Evolutionary conservation across 129 eudicot genomes (phyloP).

Genomic region (Sambucus nigra): DNA sequence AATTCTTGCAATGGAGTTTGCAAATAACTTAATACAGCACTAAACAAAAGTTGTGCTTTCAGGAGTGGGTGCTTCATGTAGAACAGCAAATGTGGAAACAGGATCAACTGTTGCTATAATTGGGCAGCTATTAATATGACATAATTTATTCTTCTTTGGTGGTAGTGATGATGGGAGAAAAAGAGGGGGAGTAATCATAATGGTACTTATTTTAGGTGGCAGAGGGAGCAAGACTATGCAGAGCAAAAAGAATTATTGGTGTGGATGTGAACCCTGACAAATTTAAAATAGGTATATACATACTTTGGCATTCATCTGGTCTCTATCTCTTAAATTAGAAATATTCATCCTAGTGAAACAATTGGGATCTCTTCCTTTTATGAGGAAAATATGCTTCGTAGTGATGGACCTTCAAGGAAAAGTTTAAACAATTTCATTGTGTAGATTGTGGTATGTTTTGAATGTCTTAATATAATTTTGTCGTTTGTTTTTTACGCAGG

Average conservation of each 20-base stretch:
- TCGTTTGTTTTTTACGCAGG: conserved; percentile 18
- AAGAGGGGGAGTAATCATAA: not conserved
- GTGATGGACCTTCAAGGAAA: not conserved
- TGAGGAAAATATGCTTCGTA: not conserved
- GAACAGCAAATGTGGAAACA: conserved; percentile 47
- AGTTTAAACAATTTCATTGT: not conserved
- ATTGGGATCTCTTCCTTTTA: not conserved
- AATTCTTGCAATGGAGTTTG: not conserved
- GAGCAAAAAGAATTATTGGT: conserved; percentile 56
- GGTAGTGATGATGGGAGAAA: not conserved
- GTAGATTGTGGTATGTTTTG: not conserved
- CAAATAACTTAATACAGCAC: not conserved
- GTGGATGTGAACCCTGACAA: conserved; percentile 56
- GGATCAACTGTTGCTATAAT: conserved; percentile 66
- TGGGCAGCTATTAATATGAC: conserved; percentile 16
- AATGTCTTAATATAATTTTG: not conserved
- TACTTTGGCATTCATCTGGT: not conserved
- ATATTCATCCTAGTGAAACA: no score
- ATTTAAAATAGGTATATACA: conserved; percentile 33
- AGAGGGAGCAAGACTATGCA: conserved; percentile 59
- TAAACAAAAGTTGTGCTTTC: conserved; percentile 1
- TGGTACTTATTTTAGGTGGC: conserved; percentile 36
- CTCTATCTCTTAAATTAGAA: not conserved
- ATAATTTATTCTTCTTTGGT: not conserved
- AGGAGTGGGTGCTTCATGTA: conserved; percentile 72